Evolutionary conservation across 1,139 yeast species (phyloP).

Genomic region (Geotrichum fermentans): DNA sequence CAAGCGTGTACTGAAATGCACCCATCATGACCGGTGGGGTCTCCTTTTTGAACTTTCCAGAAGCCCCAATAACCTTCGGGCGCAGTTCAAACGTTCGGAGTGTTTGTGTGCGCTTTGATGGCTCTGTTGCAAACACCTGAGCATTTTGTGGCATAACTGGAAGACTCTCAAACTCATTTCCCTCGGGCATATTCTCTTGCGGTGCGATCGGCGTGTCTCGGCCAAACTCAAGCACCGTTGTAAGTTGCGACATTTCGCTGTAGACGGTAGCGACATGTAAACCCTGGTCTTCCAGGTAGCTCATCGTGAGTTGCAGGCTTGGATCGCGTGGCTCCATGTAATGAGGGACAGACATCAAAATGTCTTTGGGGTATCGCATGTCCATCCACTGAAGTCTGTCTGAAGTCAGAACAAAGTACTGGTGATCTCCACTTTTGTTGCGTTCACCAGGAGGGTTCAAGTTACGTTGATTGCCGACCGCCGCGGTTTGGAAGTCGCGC

Average conservation of each 20-base stretch:
- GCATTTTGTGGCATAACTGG: slow-evolving; percentile 5
- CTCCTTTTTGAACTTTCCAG: neutral
- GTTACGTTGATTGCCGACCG: slow-evolving; percentile 9
- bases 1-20: slow-evolving; percentile 12
- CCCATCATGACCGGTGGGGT: slow-evolving; percentile 2
- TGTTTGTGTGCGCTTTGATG: slow-evolving; percentile 13
- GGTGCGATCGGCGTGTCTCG: slow-evolving; percentile 8
- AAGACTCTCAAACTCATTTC: slow-evolving; percentile 1
- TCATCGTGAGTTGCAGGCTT: slow-evolving; percentile 45
- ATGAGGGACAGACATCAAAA: slow-evolving; percentile 69
- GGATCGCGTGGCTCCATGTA: slow-evolving; percentile 52
- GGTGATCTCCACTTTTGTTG: slow-evolving; percentile 20
- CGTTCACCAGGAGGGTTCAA: slow-evolving; percentile 4
- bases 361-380: slow-evolving; percentile 29
- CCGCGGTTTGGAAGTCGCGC: slow-evolving; percentile 19
- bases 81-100: slow-evolving; percentile 14
- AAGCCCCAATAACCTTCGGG: neutral
- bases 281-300: slow-evolving; percentile 23
- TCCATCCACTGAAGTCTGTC: slow-evolving; percentile 31
- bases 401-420: slow-evolving; percentile 29
- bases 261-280: slow-evolving; percentile 16
- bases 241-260: slow-evolving; percentile 8
- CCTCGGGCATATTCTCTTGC: neutral
- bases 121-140: slow-evolving; percentile 11
- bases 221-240: slow-evolving; percentile 17